These are phyloP conservation scores for Neospora caninum DNA, from an alignment of 169 alveolate genomes.

Conservation along the genomic window DNA sequence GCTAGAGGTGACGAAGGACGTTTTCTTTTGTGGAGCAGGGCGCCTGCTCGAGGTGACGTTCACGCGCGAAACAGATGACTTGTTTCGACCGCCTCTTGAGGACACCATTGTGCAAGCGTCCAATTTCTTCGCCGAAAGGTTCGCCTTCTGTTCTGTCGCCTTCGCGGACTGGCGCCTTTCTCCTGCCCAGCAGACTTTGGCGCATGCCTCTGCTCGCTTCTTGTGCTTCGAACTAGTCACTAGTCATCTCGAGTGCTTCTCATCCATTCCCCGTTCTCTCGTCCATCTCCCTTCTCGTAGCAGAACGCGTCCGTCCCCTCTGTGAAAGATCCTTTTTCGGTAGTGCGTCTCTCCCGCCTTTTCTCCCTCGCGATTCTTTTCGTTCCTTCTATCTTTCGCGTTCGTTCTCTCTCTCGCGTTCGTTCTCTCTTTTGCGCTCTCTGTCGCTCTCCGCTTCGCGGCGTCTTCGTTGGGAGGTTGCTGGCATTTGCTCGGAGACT, in stretches of 20 bases:
- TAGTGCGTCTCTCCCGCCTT: no score
- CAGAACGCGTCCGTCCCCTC: no score
- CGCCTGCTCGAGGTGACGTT: not conserved
- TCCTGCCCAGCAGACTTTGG: no score
- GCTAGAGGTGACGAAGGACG: slow-evolving; percentile 5
- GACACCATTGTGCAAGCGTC: not conserved
- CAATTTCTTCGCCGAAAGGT: not conserved
- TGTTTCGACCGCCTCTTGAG: not conserved
- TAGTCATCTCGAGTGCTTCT: no score
- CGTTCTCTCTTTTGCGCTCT: not conserved
- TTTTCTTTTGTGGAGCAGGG: not conserved
- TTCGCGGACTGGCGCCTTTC: not conserved
- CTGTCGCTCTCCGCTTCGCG: not conserved
- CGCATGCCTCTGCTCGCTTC: no score
- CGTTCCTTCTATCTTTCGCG: no score
- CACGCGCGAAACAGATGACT: not conserved
- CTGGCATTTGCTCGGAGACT: no score
- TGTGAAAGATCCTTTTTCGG: no score
- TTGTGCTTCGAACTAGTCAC: no score
- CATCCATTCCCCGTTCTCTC: no score
- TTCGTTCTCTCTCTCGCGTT: not conserved
- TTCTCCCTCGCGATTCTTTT: not conserved
- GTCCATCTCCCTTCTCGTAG: no score
- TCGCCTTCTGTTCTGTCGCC: not conserved
- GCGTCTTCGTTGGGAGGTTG: no score